Conservation (phyloP, 176 grass and related monocot genomes). For the Saccharum spontaneum region DNA sequence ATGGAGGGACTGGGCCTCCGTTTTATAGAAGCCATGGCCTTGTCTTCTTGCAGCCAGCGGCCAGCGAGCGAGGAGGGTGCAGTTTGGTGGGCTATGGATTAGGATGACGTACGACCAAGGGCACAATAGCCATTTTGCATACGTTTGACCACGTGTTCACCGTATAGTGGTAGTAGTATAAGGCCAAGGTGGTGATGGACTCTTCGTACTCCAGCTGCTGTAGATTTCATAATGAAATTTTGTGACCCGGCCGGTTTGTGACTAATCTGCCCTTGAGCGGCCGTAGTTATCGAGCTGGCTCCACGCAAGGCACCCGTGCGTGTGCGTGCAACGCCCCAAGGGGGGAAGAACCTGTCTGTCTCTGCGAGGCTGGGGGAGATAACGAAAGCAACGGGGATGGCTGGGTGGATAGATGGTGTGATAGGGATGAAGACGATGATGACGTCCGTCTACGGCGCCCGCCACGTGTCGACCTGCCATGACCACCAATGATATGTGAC, state of each 20-base stretch:
- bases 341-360: constrained; percentile 24
- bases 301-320: constrained; percentile 1
- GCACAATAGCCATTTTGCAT: not conserved
- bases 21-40: constrained; percentile 25
- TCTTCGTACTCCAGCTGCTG: no score
- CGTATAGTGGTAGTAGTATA: no score
- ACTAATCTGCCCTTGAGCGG: not conserved
- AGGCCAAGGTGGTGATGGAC: no score
- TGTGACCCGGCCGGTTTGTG: no score
- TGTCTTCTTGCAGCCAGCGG: not conserved
- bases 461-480: not conserved
- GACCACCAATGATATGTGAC: constrained; percentile 13
- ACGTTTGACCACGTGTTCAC: not conserved
- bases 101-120: not conserved
- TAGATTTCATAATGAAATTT: no score
- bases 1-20: not conserved
- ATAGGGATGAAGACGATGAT: not conserved
- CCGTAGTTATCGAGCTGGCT: constrained; percentile 27
- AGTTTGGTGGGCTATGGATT: constrained; percentile 12
- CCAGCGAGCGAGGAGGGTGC: no score
- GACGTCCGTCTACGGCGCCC: not conserved
- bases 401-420: not conserved
- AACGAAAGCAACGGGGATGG: constrained; percentile 4
- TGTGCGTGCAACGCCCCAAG: not conserved
- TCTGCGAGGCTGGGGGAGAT: not conserved